Percentiles rank a stretch among this genome's conserved stretches.
These are phyloP conservation scores for Sarocladium oryzae DNA, from an alignment of 2,329 filamentous ascomycete species.

Conservation along the genomic window DNA sequence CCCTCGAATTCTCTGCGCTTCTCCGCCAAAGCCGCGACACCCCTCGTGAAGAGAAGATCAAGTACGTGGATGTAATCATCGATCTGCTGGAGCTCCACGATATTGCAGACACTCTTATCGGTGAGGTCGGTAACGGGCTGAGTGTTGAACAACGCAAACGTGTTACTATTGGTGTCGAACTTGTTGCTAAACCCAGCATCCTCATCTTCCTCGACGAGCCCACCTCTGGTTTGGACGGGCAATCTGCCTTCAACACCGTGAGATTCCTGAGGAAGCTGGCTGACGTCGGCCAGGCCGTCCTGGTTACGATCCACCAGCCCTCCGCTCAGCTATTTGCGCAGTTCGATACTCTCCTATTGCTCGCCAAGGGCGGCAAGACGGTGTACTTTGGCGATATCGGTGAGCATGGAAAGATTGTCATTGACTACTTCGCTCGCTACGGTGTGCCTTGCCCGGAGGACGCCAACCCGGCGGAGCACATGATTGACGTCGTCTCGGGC, in stretches of 20 bases:
- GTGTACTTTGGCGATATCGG: slow-evolving; percentile 3
- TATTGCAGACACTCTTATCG: slow-evolving; percentile 58
- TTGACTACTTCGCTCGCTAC: slow-evolving; percentile 41
- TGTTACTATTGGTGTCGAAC: slow-evolving; percentile 62
- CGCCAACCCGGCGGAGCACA: slow-evolving; percentile 37
- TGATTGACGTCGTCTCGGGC: slow-evolving; percentile 38
- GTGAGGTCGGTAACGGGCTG: slow-evolving; percentile 42
- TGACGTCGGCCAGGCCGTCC: slow-evolving; percentile 57
- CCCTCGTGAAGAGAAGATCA: slow-evolving; percentile 54
- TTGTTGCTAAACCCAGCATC: slow-evolving; percentile 56
- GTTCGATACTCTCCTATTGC: slow-evolving; percentile 13
- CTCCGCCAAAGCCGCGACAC: slow-evolving; percentile 51
- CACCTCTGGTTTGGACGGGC: slow-evolving; percentile 38
- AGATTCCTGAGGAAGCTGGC: slow-evolving; percentile 37
- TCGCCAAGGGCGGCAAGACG: slow-evolving; percentile 13
- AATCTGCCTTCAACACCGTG: slow-evolving; percentile 28
- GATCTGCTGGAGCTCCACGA: slow-evolving; percentile 58
- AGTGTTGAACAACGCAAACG: slow-evolving; percentile 52
- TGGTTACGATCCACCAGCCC: slow-evolving; percentile 56
- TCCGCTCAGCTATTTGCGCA: slow-evolving; percentile 21
- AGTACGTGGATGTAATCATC: slow-evolving; percentile 61
- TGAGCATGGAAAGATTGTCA: slow-evolving; percentile 10
- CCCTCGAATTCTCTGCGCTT: slow-evolving; percentile 60
- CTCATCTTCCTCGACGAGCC: slow-evolving; percentile 63
- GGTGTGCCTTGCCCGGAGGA: slow-evolving; percentile 34